These are phyloP conservation scores for Tinospora cordifolia DNA, from an alignment of 164 flowering plant genomes.

Conservation along the genomic window DNA sequence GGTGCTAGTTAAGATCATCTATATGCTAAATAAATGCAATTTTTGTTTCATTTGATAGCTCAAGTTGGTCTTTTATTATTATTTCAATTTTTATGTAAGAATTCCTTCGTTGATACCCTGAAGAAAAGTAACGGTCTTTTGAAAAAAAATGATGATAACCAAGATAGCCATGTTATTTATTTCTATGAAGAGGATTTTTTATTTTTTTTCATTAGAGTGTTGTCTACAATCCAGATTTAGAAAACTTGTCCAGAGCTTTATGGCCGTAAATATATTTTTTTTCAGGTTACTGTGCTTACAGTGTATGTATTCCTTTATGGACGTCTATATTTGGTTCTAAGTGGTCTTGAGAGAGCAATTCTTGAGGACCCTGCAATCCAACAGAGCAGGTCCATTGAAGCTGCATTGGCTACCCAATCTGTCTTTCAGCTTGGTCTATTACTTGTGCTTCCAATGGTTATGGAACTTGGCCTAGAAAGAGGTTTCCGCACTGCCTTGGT, in stretches of 20 bases:
- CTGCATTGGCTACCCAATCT: slow-evolving; percentile 79
- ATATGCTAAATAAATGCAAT: no score
- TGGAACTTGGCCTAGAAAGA: slow-evolving; percentile 93
- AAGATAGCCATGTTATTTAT: background rate
- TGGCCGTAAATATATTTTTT: slow-evolving; percentile 12
- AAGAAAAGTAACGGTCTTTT: background rate
- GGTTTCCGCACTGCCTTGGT: slow-evolving; percentile 89
- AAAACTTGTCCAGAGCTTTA: background rate
- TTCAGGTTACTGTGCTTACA: slow-evolving; percentile 84
- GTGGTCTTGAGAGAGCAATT: slow-evolving; percentile 78
- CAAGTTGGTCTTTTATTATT: slow-evolving; percentile 1
- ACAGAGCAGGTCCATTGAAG: slow-evolving; percentile 64
- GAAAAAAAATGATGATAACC: background rate
- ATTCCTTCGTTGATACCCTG: background rate
- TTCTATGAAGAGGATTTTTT: background rate
- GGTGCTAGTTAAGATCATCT: background rate
- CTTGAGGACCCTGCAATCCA: slow-evolving; percentile 43
- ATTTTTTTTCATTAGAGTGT: background rate
- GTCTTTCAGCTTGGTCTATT: slow-evolving; percentile 81
- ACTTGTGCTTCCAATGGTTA: slow-evolving; percentile 89
- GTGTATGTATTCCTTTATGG: slow-evolving; percentile 89
- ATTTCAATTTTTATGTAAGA: background rate
- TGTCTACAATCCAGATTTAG: background rate
- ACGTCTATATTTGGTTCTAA: slow-evolving; percentile 80
- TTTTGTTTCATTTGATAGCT: background rate